phyloP scores from a whole-genome alignment of 257 asterid genomes.

The Solanum virginianum region DNA sequence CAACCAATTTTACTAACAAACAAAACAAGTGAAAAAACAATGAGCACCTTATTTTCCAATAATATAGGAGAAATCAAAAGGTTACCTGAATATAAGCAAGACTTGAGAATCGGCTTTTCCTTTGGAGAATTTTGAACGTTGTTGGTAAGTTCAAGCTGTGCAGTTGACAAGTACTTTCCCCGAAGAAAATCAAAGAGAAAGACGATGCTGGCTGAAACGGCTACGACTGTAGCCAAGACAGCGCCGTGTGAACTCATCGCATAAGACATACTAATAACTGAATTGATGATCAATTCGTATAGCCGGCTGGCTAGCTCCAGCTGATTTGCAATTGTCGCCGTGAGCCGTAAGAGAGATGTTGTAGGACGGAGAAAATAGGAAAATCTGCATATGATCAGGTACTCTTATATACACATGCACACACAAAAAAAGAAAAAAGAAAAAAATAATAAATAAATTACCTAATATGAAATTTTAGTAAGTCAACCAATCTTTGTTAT shows the following conservation, averaged over 20 bases:
- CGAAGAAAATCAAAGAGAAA: conserved; percentile 46
- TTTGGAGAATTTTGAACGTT: neutral
- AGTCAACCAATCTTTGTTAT: no score
- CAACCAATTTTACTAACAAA: no score
- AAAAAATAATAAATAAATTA: no score
- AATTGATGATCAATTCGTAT: neutral
- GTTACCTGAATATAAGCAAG: conserved; percentile 63
- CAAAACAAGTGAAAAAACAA: no score
- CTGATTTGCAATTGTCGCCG: neutral
- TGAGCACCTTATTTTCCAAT: neutral
- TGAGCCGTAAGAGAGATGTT: neutral
- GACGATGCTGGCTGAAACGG: conserved; percentile 63
- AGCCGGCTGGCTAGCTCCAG: neutral
- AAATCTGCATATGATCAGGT: neutral
- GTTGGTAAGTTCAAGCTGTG: neutral
- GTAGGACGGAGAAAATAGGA: neutral
- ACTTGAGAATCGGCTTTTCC: conserved; percentile 9
- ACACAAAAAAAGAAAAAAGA: no score
- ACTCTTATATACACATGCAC: neutral
- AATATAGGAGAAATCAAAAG: neutral
- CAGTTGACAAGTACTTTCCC: conserved; percentile 17
- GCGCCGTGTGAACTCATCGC: conserved; percentile 48
- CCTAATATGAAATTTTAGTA: neutral
- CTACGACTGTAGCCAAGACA: conserved; percentile 79
- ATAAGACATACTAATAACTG: conserved; percentile 9